phyloP scores from a whole-genome alignment of 495 filamentous ascomycete species.

The Halenospora varia region DNA sequence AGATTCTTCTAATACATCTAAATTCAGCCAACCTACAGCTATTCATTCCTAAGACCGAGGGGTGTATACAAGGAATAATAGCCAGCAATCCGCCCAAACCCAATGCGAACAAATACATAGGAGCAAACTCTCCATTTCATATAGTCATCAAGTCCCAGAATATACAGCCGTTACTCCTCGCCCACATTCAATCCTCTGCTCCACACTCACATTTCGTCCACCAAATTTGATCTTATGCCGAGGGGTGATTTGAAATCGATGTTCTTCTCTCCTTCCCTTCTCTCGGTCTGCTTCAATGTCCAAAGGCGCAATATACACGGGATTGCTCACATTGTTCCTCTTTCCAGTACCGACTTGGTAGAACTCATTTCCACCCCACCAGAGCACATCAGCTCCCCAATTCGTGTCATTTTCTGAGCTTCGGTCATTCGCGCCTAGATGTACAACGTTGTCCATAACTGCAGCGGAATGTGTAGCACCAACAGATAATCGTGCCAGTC shows the following conservation, averaged over 20 bases:
- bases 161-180: constrained; percentile 82
- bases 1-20: too few relatives aligned
- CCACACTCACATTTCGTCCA: constrained; percentile 64
- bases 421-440: constrained; percentile 45
- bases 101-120: not conserved
- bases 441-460: constrained; percentile 73
- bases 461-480: constrained; percentile 78
- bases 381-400: constrained; percentile 81
- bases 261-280: constrained; percentile 53
- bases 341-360: constrained; percentile 92
- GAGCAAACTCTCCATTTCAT: not conserved
- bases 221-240: constrained; percentile 60
- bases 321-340: constrained; percentile 69
- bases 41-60: too few relatives aligned
- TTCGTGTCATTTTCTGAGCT: constrained; percentile 62
- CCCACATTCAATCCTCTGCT: constrained; percentile 89
- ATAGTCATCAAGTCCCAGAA: constrained; percentile 34
- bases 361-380: constrained; percentile 92
- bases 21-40: too few relatives aligned
- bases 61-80: not conserved
- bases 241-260: constrained; percentile 85
- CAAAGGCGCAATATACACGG: constrained; percentile 74
- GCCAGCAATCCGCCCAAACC: not conserved
- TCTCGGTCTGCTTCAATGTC: constrained; percentile 41
- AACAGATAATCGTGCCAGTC: constrained; percentile 62